These are phyloP conservation scores for Mycena floridula DNA, from an alignment of 768 basidiomycete genomes.

Conservation along the genomic window DNA sequence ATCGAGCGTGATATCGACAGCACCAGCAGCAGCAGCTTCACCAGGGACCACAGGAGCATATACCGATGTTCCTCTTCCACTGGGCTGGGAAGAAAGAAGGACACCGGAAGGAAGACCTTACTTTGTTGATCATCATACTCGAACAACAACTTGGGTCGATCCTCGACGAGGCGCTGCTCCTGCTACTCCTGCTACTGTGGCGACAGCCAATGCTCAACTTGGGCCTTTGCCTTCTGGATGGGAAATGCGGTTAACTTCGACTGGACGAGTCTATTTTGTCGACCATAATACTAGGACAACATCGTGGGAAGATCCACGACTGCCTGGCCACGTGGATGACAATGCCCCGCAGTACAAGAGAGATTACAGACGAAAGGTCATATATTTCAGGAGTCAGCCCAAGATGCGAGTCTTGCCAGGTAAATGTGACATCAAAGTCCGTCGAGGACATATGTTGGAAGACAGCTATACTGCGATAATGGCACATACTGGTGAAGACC, in stretches of 20 bases:
- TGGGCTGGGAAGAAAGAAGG: constrained; percentile 89
- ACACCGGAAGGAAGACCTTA: constrained; percentile 80
- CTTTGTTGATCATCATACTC: constrained; percentile 70
- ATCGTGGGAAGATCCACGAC: constrained; percentile 88
- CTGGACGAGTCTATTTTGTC: constrained; percentile 83
- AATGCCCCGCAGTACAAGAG: constrained; percentile 95
- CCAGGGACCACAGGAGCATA: constrained; percentile 35
- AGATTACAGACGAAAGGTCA: constrained; percentile 86
- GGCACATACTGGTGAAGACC: constrained; percentile 65
- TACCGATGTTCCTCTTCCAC: constrained; percentile 67
- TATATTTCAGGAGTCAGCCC: constrained; percentile 89
- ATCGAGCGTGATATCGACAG: constrained; percentile 8
- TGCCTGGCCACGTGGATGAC: constrained; percentile 77
- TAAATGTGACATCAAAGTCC: constrained; percentile 83
- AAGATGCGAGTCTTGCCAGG: constrained; percentile 72
- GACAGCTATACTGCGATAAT: constrained; percentile 84
- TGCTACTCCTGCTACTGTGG: constrained; percentile 33
- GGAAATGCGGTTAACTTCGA: constrained; percentile 91
- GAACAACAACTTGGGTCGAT: constrained; percentile 90
- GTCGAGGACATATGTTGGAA: constrained; percentile 76
- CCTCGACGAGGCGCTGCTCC: constrained; percentile 58
- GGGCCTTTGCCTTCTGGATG: constrained; percentile 87
- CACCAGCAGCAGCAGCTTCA: too few species aligned
- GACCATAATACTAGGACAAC: constrained; percentile 90
- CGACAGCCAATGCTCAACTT: constrained; percentile 51